Evolutionary conservation across 805 yeast species (phyloP).

Genomic region (Candida nanaspora): DNA sequence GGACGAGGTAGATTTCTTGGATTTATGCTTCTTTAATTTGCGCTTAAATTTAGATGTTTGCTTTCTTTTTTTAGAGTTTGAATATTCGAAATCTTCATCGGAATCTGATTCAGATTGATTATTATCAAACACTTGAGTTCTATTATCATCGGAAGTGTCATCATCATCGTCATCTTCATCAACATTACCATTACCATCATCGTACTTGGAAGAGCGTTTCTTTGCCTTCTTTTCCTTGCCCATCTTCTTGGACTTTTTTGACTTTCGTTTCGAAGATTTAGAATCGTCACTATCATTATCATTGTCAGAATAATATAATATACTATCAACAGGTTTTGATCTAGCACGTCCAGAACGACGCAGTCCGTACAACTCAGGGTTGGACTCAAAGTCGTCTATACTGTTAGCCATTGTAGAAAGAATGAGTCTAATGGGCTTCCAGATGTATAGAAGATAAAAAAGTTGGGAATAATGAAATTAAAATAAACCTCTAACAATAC

Average conservation of each 20-base stretch:
- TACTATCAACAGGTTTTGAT: conserved; percentile 24
- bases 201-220: conserved; percentile 10
- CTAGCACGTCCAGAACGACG: conserved; percentile 69
- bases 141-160: conserved; percentile 4
- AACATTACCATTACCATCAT: conserved; percentile 20
- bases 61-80: conserved; percentile 5
- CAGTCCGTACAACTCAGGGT: conserved; percentile 80
- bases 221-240: conserved; percentile 10
- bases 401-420: background rate
- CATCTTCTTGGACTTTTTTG: conserved; percentile 10
- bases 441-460: no score
- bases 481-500: no score
- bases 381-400: conserved; percentile 42
- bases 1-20: conserved; percentile 5
- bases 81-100: conserved; percentile 25
- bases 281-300: conserved; percentile 17
- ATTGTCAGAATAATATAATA: conserved; percentile 27
- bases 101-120: conserved; percentile 16
- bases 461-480: no score
- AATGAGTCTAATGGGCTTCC: no score
- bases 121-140: conserved; percentile 21
- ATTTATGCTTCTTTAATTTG: conserved; percentile 28
- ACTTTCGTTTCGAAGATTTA: no score
- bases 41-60: conserved; percentile 13
- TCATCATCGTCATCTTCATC: conserved; percentile 22